Evolutionary conservation across 257 asterid genomes (phyloP), one percentile per base, ranked within the genome.

Genomic region (Ehretia macrophylla): DNA sequence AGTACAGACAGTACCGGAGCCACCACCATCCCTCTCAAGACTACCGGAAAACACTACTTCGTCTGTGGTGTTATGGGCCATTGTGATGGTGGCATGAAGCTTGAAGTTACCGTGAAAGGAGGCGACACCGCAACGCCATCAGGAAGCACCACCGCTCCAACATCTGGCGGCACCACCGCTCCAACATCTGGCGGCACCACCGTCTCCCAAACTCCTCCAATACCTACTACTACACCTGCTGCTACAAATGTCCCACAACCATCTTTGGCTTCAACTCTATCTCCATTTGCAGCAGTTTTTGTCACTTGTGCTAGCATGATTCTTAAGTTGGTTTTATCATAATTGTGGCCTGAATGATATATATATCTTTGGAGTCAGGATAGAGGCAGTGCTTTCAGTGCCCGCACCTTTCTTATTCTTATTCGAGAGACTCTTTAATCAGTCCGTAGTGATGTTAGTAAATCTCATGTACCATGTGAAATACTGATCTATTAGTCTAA

Each of bases 1-100:
- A 17, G 75, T 35, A 17, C 96, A 4, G 97, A 92, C 84, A 85
- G 74, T 74, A 77, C 83, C 45, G 97, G 99, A 62, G 85, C 35
- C 35, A 79, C 93, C 72, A 58, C 86, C 32, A 37, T 87, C 73
- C 23, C 86, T 13, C 88, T 87, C 53, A 87, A 73, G 59, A 69
- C 81, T 23, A 62, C 88, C 49, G 94, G 96, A 0, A n/a, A 78
- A 0, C 91, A 75, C 62, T 84, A 80, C 84, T 87, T 67, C 78
- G 79, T 85, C 10, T 87, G 96, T 62, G 74, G 80, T 23, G 51
- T 66, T 37, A 77, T 76, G 17, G 85, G 94, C 65, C 96, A 87
- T 47, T 87, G 96, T 52, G 23, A 67, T 73, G 75, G 83, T 18
- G 96, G 96, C 40, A 82, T 82, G 94, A 87, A 80, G 77, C 78